Evolutionary conservation across 306 rosid genomes (phyloP).

Genomic region (Lablab purpureus): DNA sequence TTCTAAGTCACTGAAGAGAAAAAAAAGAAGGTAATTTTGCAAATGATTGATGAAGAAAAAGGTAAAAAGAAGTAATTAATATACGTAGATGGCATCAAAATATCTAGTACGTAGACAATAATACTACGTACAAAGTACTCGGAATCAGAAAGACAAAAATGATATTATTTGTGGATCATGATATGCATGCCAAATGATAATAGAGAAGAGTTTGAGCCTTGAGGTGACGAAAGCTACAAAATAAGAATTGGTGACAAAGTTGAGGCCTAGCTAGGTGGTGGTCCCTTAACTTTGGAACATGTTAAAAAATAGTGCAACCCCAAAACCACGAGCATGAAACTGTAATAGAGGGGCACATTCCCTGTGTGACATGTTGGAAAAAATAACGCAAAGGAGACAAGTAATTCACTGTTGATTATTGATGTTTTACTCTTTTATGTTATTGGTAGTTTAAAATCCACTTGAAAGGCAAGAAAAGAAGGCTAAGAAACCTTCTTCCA

Average conservation of each 20-base stretch:
- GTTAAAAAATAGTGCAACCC: not conserved
- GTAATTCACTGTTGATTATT: constrained; percentile 38
- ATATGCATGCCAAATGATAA: not conserved
- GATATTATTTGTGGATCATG: constrained; percentile 15
- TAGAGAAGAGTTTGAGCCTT: not conserved
- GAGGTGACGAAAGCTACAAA: constrained; percentile 23
- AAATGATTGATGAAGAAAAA: not conserved
- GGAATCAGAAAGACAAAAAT: not conserved
- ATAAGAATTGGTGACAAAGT: not conserved
- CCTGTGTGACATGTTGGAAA: constrained; percentile 42
- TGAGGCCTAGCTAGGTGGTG: not conserved
- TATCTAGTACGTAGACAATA: constrained; percentile 7
- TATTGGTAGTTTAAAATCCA: constrained; percentile 7
- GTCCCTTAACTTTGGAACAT: not conserved
- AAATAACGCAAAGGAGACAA: constrained; percentile 50
- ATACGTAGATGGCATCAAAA: constrained; percentile 2
- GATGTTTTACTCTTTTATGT: constrained; percentile 35
- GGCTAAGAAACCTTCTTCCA: not conserved
- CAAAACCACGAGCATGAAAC: not conserved
- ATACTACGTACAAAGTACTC: not conserved
- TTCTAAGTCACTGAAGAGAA: not conserved
- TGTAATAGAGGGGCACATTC: constrained; percentile 53
- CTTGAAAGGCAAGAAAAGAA: not conserved
- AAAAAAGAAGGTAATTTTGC: not conserved
- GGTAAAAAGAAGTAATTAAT: constrained; percentile 1